These are phyloP conservation scores for Gossypium schwendimanii DNA, from an alignment of 441 rosid genomes.

Conservation along the genomic window DNA sequence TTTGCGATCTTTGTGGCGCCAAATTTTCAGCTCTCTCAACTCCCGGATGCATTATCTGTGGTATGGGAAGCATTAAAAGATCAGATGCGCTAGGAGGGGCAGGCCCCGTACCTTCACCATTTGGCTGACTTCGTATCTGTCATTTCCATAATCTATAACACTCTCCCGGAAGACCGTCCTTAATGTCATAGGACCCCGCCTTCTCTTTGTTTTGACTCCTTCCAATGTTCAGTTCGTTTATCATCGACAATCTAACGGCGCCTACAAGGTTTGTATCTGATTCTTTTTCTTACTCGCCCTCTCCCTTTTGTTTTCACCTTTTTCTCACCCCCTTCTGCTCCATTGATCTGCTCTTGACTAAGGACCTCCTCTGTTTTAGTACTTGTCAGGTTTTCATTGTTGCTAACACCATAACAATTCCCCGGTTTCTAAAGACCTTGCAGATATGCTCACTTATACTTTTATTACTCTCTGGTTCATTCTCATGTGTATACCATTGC, in stretches of 20 bases:
- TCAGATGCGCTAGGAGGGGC: slow-evolving; percentile 83
- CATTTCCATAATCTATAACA: not conserved
- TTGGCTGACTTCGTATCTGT: slow-evolving; percentile 41
- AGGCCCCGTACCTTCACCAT: slow-evolving; percentile 67
- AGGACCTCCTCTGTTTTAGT: not conserved
- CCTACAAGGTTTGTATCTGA: slow-evolving; percentile 16
- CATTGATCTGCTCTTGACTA: slow-evolving; percentile 7
- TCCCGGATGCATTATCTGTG: slow-evolving; percentile 92
- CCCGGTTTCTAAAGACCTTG: not conserved
- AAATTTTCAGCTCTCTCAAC: slow-evolving; percentile 89
- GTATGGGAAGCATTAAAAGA: slow-evolving; percentile 92
- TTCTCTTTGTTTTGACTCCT: not conserved
- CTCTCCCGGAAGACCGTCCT: not conserved
- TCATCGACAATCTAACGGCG: not conserved
- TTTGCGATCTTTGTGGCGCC: slow-evolving; percentile 92
- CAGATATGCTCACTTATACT: not conserved
- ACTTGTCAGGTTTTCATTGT: not conserved
- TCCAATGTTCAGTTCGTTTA: no score
- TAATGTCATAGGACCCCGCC: not conserved
- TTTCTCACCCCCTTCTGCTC: no score
- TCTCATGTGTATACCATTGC: not conserved
- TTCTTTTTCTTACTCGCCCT: not conserved
- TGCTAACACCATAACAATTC: not conserved
- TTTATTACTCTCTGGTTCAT: not conserved
- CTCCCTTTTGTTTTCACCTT: no score